These are phyloP conservation scores for Rossbeevera mucosa DNA, from an alignment of 768 basidiomycete genomes.

Conservation along the genomic window DNA sequence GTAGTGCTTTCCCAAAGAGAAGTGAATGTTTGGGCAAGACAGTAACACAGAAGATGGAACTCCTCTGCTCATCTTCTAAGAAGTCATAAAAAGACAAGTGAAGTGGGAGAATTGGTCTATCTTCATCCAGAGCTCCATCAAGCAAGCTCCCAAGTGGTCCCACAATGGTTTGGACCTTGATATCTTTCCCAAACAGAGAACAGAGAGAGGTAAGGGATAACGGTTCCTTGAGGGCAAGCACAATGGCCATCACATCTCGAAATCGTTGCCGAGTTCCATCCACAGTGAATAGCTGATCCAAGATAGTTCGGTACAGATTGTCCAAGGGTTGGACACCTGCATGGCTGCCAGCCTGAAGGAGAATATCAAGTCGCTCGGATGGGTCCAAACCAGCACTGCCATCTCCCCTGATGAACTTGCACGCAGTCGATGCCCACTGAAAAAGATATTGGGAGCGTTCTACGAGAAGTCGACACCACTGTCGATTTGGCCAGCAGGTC, in stretches of 20 bases:
- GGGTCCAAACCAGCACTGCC: background rate
- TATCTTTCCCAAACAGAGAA: background rate
- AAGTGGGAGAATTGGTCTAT: background rate
- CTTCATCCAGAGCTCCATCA: background rate
- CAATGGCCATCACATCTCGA: background rate
- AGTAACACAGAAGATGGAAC: background rate
- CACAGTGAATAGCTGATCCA: background rate
- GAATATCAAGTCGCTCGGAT: background rate
- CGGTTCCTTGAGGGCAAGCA: background rate
- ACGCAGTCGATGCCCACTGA: background rate
- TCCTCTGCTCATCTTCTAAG: background rate
- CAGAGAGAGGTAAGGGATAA: background rate
- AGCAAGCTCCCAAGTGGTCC: background rate
- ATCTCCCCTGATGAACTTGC: background rate
- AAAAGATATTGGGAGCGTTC: background rate
- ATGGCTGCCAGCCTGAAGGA: background rate
- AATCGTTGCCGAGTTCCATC: background rate
- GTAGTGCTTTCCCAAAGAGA: background rate
- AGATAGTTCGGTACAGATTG: background rate
- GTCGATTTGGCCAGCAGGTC: background rate
- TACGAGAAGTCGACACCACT: background rate
- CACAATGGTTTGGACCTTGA: background rate
- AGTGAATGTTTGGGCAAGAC: background rate
- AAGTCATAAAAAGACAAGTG: background rate
- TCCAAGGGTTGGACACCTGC: background rate